Percentiles rank a stretch among this genome's conserved stretches.
Conservation (phyloP, 78 protist species). For the Dictyostelium brefeldianum region DNA sequence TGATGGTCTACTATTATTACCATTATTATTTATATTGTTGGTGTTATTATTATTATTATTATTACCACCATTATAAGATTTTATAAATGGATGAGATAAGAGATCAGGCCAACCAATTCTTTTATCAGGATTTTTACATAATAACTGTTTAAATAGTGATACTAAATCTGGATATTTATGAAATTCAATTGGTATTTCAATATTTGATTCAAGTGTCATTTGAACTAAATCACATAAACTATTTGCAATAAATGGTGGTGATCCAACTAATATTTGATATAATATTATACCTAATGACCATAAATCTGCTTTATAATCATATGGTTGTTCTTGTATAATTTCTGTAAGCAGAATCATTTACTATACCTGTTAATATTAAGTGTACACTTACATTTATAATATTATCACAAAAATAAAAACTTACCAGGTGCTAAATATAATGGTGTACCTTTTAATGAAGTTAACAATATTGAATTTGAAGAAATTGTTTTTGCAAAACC, state of each 20-base stretch:
- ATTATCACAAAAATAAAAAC: too few species aligned
- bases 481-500: constrained; percentile 92
- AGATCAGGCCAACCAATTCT: constrained; percentile 93
- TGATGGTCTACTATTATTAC: background rate
- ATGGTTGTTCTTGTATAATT: constrained; percentile 94
- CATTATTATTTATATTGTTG: background rate
- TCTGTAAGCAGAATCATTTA: constrained; percentile 58
- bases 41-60: background rate
- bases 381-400: background rate
- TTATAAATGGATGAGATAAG: constrained; percentile 88
- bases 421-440: constrained; percentile 95
- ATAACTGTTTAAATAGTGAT: constrained; percentile 62
- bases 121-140: constrained; percentile 85
- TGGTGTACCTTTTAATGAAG: constrained; percentile 97
- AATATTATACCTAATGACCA: constrained; percentile 95
- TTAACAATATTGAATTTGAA: constrained; percentile 78
- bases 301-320: constrained; percentile 94
- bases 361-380: background rate
- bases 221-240: constrained; percentile 18
- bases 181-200: background rate
- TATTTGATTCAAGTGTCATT: constrained; percentile 9
- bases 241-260: constrained; percentile 95
- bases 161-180: constrained; percentile 9
- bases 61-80: constrained; percentile 10
- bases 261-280: constrained; percentile 92